Evolutionary conservation across 345 rosid genomes (phyloP), one percentile per base, ranked within the genome.

Genomic region (Rhizophora mangle): DNA sequence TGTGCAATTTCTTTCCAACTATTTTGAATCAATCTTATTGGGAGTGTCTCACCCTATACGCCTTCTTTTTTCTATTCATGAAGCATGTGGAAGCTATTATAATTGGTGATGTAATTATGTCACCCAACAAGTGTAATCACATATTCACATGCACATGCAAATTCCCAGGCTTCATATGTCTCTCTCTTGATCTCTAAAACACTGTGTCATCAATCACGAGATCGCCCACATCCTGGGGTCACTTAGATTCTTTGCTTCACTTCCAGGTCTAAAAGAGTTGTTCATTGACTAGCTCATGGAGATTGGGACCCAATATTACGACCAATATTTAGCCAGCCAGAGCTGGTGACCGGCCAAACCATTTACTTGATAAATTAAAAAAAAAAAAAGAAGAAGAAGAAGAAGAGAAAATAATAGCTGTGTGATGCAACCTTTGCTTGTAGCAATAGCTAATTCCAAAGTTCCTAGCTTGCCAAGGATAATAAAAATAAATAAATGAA

Each of bases 351-450:
- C 64, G 63, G 27, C 56, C 53, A 58, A 19, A 27, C 15, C 36
- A 20, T 27, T 58, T 58, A 39, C 20, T 3, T 1, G 1, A 34
- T 15, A 65, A 19, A 9, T 1, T 1, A 2, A 4, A 10, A 26
- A n/a, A 34, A 34, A 34, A 34, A 34, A 5, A 5, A 24, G n/a
- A 4, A 53, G 6, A n/a, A 6, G n/a, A 6, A 20, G 8, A 54
- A 9, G 3, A 0, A 1, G 6, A 0, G 22, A 22, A 56, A n/a
- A 9, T 26, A 21, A 22, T 24, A 56, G 16, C 16, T 3, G 30
- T 21, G 60, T 65, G 64, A 65, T 24, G 64, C 49, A 47, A 18
- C 13, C 43, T 34, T 46, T 60, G 76, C 76, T 72, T 72, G 70
- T 52, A 61, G 34, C 51, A 20, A 60, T 72, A 51, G 76, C 36